Evolutionary conservation across 192 early-diverging fungal species (phyloP), one percentile per base, ranked within the genome.

Genomic region (Phlyctochytrium bullatum): DNA sequence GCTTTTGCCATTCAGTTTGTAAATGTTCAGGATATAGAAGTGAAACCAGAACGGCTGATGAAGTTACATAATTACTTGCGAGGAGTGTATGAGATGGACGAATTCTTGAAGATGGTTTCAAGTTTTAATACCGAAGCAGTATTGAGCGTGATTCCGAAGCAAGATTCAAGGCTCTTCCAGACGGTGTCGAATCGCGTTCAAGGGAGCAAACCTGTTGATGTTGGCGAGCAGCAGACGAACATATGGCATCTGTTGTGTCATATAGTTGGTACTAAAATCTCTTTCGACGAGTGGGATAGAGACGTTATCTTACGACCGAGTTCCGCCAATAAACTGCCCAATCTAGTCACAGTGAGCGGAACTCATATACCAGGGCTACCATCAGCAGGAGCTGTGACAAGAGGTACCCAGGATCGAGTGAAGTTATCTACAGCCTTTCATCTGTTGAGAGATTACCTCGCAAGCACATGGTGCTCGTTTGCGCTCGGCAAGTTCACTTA

Each of bases 1-100:
- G 66, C 73, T 1, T 85, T 85, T 77, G 80, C 78, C 0, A 64
- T 80, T 6, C 28, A 69, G 12, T 85, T 82, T 58, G 74, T 82
- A 16, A 79, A 82, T 60, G 67, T 74, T 1, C 74, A 78, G 35
- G 69, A 72, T 64, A 24, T 65, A 17, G 76, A 84, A 4, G 17
- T 53, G 3, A 74, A 68, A 36, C 35, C 23, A 20, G 70, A 66
- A 3, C 67, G 75, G 54, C 35, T 85, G 20, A 20, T 68, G 34
- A 74, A 77, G 63, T 60, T 85, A 58, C 76, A 78, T 57, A 52
- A 58, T 14, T 76, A 72, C 34, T 20, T 72, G 40, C 32, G 71
- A 57, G 59, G 66, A 6, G 68, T 80, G 23, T 75, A 63, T 16
- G 78, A 84, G 35, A 51, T 62, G 23, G 82, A 84, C 57, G 75